phyloP scores from a whole-genome alignment of 2,329 filamentous ascomycete species.

The Trichoderma simmonsii region DNA sequence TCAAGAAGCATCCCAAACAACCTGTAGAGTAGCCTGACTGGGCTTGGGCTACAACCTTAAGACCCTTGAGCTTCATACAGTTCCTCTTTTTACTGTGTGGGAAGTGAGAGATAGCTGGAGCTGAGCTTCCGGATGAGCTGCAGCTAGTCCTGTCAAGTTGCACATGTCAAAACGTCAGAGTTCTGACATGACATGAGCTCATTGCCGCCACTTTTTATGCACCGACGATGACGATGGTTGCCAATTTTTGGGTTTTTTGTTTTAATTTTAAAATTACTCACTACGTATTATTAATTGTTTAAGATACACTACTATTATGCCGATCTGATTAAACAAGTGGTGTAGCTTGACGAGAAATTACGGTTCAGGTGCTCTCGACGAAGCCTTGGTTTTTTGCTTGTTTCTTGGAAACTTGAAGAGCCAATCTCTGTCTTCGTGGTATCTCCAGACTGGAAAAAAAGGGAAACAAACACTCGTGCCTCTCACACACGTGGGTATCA shows the following conservation, averaged over 20 bases:
- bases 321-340: not conserved
- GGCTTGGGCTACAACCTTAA: not conserved
- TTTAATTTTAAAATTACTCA: not conserved
- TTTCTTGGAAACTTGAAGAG: not conserved
- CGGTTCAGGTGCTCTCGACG: not conserved
- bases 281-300: not conserved
- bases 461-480: not conserved
- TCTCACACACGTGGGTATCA: constrained; percentile 12
- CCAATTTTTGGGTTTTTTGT: not conserved
- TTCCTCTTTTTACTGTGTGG: constrained; percentile 3
- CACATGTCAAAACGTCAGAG: not conserved
- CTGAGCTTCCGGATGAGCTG: not conserved
- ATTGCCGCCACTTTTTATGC: not conserved
- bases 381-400: not conserved
- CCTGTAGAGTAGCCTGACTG: not conserved
- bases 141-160: not conserved
- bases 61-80: not conserved
- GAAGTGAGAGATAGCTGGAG: not conserved
- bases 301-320: not conserved
- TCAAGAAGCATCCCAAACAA: not conserved
- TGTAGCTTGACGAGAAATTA: constrained; percentile 2
- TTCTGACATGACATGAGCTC: not conserved
- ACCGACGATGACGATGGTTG: not conserved
- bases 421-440: not conserved
- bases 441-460: not conserved